Conservation (phyloP, 306 rosid genomes). For the Cajanus cajan region DNA sequence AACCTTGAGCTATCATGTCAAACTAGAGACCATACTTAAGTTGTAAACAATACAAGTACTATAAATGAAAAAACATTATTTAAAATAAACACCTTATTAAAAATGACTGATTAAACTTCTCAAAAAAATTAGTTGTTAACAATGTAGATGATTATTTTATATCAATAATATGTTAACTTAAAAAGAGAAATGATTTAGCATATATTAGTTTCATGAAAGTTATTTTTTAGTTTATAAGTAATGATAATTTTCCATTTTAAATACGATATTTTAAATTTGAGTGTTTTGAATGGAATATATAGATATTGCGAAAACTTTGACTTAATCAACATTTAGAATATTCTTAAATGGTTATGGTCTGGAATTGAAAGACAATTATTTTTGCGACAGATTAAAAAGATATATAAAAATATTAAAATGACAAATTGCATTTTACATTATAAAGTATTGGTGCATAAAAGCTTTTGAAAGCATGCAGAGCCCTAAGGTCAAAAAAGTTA, state of each 20-base stretch:
- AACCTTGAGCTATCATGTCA: too few relatives aligned
- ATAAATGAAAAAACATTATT: too few relatives aligned
- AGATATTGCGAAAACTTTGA: background rate
- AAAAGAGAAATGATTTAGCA: too few relatives aligned
- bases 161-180: too few relatives aligned
- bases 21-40: too few relatives aligned
- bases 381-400: background rate
- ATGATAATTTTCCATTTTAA: background rate
- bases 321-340: background rate
- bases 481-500: background rate
- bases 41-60: too few relatives aligned
- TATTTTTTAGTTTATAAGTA: background rate
- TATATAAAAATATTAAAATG: background rate
- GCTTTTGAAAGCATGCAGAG: background rate
- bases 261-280: background rate
- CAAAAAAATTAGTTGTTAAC: too few relatives aligned
- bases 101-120: too few relatives aligned
- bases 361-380: background rate
- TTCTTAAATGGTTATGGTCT: too few relatives aligned
- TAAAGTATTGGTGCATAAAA: background rate
- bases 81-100: too few relatives aligned
- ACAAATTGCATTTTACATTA: background rate
- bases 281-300: background rate
- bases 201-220: background rate
- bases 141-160: too few relatives aligned